Conservation (phyloP, 768 basidiomycete species). For the Xerocomellus chrysenteron region DNA sequence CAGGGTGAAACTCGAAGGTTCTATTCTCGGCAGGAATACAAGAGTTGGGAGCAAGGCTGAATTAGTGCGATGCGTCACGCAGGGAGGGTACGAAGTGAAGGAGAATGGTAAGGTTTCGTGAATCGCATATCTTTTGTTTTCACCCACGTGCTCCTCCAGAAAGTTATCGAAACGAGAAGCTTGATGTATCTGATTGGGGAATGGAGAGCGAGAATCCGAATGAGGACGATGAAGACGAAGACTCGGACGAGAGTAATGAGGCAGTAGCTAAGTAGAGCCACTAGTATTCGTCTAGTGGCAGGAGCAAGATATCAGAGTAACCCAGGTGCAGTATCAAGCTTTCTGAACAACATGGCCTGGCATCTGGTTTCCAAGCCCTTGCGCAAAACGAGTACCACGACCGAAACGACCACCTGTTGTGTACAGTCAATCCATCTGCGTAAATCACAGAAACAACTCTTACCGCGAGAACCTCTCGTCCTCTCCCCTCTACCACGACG, state of each 20-base stretch:
- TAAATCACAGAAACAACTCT: constrained; percentile 14
- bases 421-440: background rate
- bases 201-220: constrained; percentile 31
- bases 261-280: constrained; percentile 4
- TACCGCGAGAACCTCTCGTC: constrained; percentile 58
- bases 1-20: constrained; percentile 76
- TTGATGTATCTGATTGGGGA: constrained; percentile 58
- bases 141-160: constrained; percentile 36
- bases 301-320: constrained; percentile 2
- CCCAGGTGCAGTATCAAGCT: constrained; percentile 3
- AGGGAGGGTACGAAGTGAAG: constrained; percentile 73
- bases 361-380: constrained; percentile 84
- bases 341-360: constrained; percentile 33
- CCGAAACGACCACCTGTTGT: constrained; percentile 61
- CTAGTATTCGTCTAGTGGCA: background rate
- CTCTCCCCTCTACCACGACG: constrained; percentile 71
- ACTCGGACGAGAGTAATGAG: constrained; percentile 12
- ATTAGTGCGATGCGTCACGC: constrained; percentile 65
- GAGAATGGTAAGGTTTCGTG: constrained; percentile 49
- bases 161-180: constrained; percentile 52
- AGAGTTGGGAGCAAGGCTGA: constrained; percentile 71
- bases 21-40: constrained; percentile 72
- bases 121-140: background rate
- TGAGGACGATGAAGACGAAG: constrained; percentile 23
- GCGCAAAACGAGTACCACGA: constrained; percentile 77